Evolutionary conservation across 352 stramenopile species (phyloP).

Genomic region (Pythium monospermum): DNA sequence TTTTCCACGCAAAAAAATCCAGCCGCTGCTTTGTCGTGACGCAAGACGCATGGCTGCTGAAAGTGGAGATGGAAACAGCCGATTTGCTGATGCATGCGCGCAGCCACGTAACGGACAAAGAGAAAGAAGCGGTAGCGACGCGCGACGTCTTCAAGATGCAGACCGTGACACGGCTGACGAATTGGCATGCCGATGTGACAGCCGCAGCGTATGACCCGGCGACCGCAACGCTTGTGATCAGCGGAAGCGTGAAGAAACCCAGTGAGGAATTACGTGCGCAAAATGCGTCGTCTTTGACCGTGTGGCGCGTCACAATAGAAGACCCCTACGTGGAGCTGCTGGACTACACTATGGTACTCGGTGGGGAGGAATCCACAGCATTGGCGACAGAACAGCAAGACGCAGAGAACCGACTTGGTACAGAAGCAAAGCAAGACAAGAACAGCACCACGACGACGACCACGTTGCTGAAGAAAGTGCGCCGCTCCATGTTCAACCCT

Average conservation of each 20-base stretch:
- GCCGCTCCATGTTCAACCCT: constrained; percentile 17
- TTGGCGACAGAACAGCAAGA: background rate
- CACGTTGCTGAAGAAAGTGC: constrained; percentile 11
- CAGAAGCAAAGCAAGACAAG: background rate
- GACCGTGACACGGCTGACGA: constrained; percentile 34
- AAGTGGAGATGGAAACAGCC: constrained; percentile 40
- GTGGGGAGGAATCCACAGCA: constrained; percentile 3
- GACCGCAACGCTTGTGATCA: constrained; percentile 44
- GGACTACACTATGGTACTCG: constrained; percentile 65
- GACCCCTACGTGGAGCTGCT: constrained; percentile 50
- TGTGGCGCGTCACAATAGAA: constrained; percentile 42
- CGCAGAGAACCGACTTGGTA: background rate
- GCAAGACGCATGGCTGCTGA: constrained; percentile 34
- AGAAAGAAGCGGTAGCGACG: constrained; percentile 7
- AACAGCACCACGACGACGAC: background rate
- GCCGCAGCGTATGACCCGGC: constrained; percentile 34
- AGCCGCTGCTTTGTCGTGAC: constrained; percentile 42
- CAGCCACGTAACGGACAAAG: constrained; percentile 12
- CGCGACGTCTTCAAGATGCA: constrained; percentile 30
- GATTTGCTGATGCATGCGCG: constrained; percentile 41
- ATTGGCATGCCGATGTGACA: constrained; percentile 58
- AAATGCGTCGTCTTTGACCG: constrained; percentile 54
- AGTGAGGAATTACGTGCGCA: constrained; percentile 43
- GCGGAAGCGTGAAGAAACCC: constrained; percentile 45
- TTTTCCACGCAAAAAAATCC: constrained; percentile 32